Evolutionary conservation across 176 grass and related monocot genomes (phyloP), one percentile per base, ranked within the genome.

Genomic region (Puccinellia tenuiflora): DNA sequence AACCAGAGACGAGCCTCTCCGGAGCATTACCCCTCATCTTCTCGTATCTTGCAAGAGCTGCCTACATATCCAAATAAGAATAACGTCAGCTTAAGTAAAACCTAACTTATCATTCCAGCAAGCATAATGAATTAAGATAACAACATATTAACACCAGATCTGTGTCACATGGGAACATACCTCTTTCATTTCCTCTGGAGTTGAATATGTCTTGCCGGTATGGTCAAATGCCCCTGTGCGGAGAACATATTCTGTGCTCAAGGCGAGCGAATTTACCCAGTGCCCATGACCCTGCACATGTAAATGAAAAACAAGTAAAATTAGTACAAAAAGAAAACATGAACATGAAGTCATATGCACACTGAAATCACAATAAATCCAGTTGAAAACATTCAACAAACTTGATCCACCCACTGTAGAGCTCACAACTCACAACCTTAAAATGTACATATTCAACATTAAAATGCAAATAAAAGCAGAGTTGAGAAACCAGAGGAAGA

Each of bases 221-320:
- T 98, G 96, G 75, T 98, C 96, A 75, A 84, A 98, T 51, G 92
- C 91, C 66, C 96, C 96, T 46, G 92, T 95, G n/a, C 96, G 86
- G n/a, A 98, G 91, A 88, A 95, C 91, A 88, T 95, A 98, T 84
- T 98, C 96, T 18, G 96, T 95, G 85, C 93, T 98, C 85, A 98
- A 88, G 42, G 96, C 96, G 65, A 98, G 85, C 0, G 96, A 93
- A 95, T 98, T 98, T 73, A 98, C 91, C 96, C 96, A 98, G 85
- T 98, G 96, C 12, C 96, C 96, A 70, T 98, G 96, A 29, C 96
- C 96, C 92, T 97, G 76, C 73, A 54, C 43, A 94, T 9, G 25
- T 29, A 81, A 45, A 67, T 34, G 15, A 61, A 17, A 35, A 77
- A 38, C 38, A 83, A 13, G 35, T 74, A n/a, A 26, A 45, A 68